These are phyloP conservation scores for Suillus subluteus DNA, from an alignment of 768 basidiomycete genomes.

Conservation along the genomic window DNA sequence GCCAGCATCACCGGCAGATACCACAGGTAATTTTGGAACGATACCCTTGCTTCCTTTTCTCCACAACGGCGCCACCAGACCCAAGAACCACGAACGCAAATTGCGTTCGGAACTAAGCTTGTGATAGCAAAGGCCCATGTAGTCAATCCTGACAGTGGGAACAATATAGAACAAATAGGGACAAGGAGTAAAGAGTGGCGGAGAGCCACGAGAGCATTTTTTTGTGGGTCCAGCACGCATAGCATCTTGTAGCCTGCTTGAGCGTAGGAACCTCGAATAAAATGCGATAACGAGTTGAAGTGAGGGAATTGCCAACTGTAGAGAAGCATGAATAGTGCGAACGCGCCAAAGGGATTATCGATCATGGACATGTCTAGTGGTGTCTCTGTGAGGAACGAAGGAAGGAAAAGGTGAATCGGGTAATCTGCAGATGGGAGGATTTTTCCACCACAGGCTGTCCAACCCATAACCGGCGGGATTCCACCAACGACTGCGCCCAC, in stretches of 20 bases:
- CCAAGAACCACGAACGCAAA: conserved; percentile 72
- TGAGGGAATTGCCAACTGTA: conserved; percentile 99
- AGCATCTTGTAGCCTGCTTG: conserved; percentile 95
- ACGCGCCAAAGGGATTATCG: conserved; percentile 81
- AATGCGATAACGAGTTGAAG: conserved; percentile 91
- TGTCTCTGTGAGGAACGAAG: conserved; percentile 53
- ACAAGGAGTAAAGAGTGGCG: conserved; percentile 79
- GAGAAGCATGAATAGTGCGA: conserved; percentile 81
- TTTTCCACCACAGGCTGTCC: conserved; percentile 91
- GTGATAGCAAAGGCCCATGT: conserved; percentile 87
- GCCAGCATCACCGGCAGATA: conserved; percentile 88
- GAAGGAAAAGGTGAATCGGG: conserved; percentile 63
- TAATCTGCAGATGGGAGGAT: conserved; percentile 67
- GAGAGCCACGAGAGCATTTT: conserved; percentile 85
- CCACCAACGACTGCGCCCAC: conserved; percentile 91
- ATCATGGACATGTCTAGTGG: conserved; percentile 51
- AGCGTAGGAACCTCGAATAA: conserved; percentile 87
- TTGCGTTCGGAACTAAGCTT: conserved; percentile 71
- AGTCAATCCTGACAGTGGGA: conserved; percentile 92
- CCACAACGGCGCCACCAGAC: conserved; percentile 72
- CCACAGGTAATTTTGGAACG: conserved; percentile 87
- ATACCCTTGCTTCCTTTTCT: conserved; percentile 74
- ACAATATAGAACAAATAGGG: conserved; percentile 76
- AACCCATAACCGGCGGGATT: conserved; percentile 95
- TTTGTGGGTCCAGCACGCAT: conserved; percentile 71